phyloP scores from a whole-genome alignment of 2,329 filamentous ascomycete species.

The Helotiales sp. region DNA sequence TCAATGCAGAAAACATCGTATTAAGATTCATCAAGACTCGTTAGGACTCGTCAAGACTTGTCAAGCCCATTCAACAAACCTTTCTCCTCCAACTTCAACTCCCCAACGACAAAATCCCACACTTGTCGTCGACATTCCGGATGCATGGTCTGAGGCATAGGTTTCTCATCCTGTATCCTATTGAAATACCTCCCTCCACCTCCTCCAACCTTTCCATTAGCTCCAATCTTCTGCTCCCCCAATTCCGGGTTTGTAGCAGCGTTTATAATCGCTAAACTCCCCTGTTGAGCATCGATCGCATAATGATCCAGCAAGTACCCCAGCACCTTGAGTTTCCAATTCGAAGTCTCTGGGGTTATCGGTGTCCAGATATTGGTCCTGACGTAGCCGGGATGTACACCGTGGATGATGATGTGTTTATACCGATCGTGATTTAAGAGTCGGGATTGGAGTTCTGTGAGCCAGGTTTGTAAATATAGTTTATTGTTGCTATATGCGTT shows the following conservation, averaged over 20 bases:
- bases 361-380: conserved; percentile 34
- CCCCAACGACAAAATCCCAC: conserved; percentile 21
- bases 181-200: conserved; percentile 31
- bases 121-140: conserved; percentile 23
- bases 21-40: too few relatives aligned
- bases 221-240: conserved; percentile 4
- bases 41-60: not conserved
- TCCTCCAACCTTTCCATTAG: not conserved
- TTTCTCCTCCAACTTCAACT: conserved; percentile 14
- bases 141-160: conserved; percentile 32
- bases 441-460: conserved; percentile 34
- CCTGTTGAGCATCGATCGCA: conserved; percentile 29
- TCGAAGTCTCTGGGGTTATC: not conserved
- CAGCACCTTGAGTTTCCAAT: not conserved
- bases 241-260: conserved; percentile 23
- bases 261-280: conserved; percentile 27
- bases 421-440: conserved; percentile 24
- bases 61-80: conserved; percentile 5
- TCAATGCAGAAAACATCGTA: too few relatives aligned
- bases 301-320: conserved; percentile 8
- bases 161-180: conserved; percentile 27
- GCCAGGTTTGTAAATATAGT: conserved; percentile 37
- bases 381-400: conserved; percentile 36
- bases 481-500: conserved; percentile 36
- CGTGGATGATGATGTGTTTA: conserved; percentile 34